A percentile compares a stretch with the other conserved stretches of the same genome.
Evolutionary conservation across 2,329 filamentous ascomycete species (phyloP).

Genomic region (Aspergillus ochraceus): DNA sequence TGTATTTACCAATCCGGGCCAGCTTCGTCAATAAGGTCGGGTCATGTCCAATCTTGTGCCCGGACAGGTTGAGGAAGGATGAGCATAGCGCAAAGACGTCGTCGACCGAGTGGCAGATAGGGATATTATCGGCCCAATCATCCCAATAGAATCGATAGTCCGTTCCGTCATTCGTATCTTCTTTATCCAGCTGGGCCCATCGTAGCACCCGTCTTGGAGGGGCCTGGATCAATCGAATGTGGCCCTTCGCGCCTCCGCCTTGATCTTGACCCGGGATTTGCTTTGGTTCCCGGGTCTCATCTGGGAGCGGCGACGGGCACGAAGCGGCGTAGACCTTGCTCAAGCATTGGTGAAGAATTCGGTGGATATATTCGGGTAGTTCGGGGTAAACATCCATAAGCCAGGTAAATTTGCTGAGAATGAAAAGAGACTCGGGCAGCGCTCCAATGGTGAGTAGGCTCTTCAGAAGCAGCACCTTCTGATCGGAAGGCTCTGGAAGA

Average conservation of each 20-base stretch:
- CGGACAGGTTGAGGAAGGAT: conserved; percentile 80
- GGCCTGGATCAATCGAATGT: conserved; percentile 61
- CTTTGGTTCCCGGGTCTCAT: conserved; percentile 49
- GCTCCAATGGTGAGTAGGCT: conserved; percentile 89
- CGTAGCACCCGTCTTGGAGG: conserved; percentile 67
- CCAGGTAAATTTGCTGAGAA: conserved; percentile 91
- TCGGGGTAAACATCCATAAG: conserved; percentile 82
- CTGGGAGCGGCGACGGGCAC: conserved; percentile 47
- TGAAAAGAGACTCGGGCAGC: conserved; percentile 87
- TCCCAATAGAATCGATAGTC: conserved; percentile 95
- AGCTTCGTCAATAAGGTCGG: conserved; percentile 75
- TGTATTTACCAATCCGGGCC: conserved; percentile 79
- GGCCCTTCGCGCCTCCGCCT: conserved; percentile 67
- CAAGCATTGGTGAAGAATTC: conserved; percentile 79
- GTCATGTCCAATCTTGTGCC: conserved; percentile 87
- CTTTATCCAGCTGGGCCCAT: conserved; percentile 81
- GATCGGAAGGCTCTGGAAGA: conserved; percentile 75
- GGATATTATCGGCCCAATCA: conserved; percentile 92
- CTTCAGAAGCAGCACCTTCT: conserved; percentile 82
- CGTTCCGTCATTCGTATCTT: conserved; percentile 70
- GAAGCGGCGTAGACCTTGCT: conserved; percentile 67
- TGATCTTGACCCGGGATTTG: conserved; percentile 62
- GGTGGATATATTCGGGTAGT: conserved; percentile 76
- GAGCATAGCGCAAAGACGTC: conserved; percentile 86
- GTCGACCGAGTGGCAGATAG: conserved; percentile 84